Base-by-base conservation (phyloP, 225 moss, liverwort and hornwort species). In the Pleurozium schreberi region DNA sequence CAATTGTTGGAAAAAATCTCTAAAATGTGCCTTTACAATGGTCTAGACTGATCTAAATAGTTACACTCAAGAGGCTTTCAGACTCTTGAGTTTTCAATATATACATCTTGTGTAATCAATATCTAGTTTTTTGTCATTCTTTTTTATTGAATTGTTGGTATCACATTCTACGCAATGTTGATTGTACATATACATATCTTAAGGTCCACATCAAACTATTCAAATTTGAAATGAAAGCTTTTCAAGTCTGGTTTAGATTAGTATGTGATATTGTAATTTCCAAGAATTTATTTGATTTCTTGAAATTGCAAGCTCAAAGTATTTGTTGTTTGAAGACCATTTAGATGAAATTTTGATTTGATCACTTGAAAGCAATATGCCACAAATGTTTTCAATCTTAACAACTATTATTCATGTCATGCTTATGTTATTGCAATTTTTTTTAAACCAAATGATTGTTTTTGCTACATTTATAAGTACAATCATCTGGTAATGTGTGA, bases 131-230 rank as follows among this genome's bases (percentile, higher is more conserved):
- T 57, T n/a, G 8, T 11, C 26, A 53, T 0, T 3, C n/a, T 26
- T 27, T 16, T 5, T 3, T 1, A 0, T 57, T 10, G 14, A 36
- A 21, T 0, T 34, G 0, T 34, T n/a, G 27, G 5, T n/a, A 27
- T 57, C 5, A 57, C 27, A 40, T 79, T 26, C 8, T 28, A 55
- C 5, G 27, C 4, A 40, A 0, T 40, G 3, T 43, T 60, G 20
- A 81, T 81, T 40, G 21, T 12, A 2, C 1, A 1, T 43, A 9
- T 31, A 19, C 9, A 81, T 20, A 31, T 6, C 1, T 23, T 14
- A 42, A 10, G 30, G 3, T 2, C 2, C 3, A 52, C 55, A 57
- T 69, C 55, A 63, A 42, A 69, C 42, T 8, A 28, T 40, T 33
- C 14, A 30, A 55, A 33, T 40, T 69, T 33, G 15, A 2, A 42